Base-by-base conservation (phyloP, 2,329 filamentous ascomycete species). In the Fusarium sp. region DNA sequence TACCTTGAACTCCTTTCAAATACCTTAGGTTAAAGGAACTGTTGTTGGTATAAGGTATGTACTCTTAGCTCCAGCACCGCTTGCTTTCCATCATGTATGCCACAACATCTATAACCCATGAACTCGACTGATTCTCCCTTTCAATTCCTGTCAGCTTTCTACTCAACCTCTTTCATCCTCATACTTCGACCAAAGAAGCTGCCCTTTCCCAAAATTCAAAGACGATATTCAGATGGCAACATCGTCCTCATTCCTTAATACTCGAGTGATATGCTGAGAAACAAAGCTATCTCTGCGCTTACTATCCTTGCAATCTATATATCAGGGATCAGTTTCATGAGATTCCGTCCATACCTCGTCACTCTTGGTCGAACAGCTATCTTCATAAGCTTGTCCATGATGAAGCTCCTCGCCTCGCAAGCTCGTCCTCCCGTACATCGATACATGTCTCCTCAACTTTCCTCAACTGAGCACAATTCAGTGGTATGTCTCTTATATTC, bases 141-240 rank as follows among this genome's bases (percentile, higher is more conserved):
- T 19, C 18, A 8, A 15, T 15, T 30, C 3, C 3, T 19, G 1
- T 13, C 16, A 9, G 21, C 18, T 6, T 37, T 13, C 2, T 1
- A 6, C 2, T 2, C 13, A 11, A 13, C 4, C 38, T 9, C 5
- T 33, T 30, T 2, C 5, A 46, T 19, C 8, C 28, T 42, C n/a
- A 9, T 21, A 2, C 21, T n/a, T 15, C 4, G 3, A 15, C 6
- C n/a, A 49, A 28, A 11, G 11, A 44, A 3, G 33, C 2, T n/a
- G 13, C 25, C 16, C 21, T 2, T 6, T 18, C 10, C 23, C 15
- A 23, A 71, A 67, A 71, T 54, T 69, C 71, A 73, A 71, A 71
- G 21, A 2, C 18, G n/a, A 25, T 23, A 5, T 19, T 21, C 4
- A 30, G 23, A 42, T 23, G 23, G 4, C 23, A 21, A 38, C 40